Evolutionary conservation across 768 basidiomycete genomes (phyloP).

Genomic region (Royoungia palumana): DNA sequence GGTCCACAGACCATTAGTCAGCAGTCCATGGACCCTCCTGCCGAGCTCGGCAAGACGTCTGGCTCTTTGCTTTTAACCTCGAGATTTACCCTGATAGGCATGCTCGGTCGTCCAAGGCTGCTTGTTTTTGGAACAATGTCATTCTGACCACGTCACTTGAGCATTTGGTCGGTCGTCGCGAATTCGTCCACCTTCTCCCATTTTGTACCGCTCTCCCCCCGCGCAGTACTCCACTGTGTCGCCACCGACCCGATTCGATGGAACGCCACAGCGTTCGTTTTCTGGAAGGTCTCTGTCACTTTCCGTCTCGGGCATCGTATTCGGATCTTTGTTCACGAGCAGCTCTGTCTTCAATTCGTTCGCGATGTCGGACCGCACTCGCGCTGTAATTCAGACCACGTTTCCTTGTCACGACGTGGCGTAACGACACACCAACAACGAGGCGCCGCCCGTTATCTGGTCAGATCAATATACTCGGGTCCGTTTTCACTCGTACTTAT

Average conservation of each 20-base stretch:
- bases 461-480: constrained; percentile 8
- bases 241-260: constrained; percentile 3
- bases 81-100: constrained; percentile 23
- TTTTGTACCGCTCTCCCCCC: constrained; percentile 12
- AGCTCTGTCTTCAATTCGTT: not conserved
- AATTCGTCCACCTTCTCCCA: not conserved
- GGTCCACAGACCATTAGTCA: constrained; percentile 20
- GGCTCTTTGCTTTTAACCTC: not conserved
- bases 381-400: not conserved
- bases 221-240: constrained; percentile 9
- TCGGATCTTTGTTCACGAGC: not conserved
- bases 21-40: constrained; percentile 26
- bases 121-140: not conserved
- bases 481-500: constrained; percentile 8
- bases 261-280: constrained; percentile 1
- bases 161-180: too few species aligned
- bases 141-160: too few species aligned
- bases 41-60: constrained; percentile 15
- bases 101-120: constrained; percentile 13
- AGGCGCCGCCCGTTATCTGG: constrained; percentile 7
- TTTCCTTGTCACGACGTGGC: not conserved
- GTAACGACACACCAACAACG: constrained; percentile 5
- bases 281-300: not conserved
- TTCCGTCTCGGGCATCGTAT: constrained; percentile 5
- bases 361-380: not conserved